Evolutionary conservation across 1,284 basidiomycete species (phyloP), one percentile per base, ranked within the genome.

Genomic region (Leccinum solheimii): DNA sequence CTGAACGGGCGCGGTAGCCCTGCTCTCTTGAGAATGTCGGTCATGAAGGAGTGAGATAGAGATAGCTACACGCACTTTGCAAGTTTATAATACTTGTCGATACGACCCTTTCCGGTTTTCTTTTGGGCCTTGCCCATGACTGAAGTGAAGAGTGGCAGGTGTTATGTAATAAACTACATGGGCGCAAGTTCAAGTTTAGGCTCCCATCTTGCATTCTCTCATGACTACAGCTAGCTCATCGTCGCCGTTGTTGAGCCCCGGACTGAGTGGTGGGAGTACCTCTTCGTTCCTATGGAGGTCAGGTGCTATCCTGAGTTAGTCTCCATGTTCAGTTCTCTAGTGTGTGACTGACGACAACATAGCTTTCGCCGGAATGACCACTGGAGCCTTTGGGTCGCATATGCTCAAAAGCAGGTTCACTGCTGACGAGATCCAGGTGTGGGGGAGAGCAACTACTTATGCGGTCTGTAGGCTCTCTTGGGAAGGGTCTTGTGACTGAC

Each of bases 1-100:
- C 97, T 23, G 97, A 98, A 84, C 97, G 97, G 68, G 97, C 97
- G 66, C 97, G 92, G 77, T 97, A 99, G 64, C 97, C 97, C 82
- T 99, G 97, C 80, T 99, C 97, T 77, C 91, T 94, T 76, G 63
- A 60, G 43, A 61, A 57, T 53, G 50, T 68, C 14, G 57, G 69
- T 61, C 49, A 62, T 56, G 27, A 30, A 40, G 11, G 16, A 26
- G 26, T 13, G 49, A 13, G 27, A 48, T 48, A 49, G 11, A 36
- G 72, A 40, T 27, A 21, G 45, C 19, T 50, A 55, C 26, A 78
- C 84, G 63, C 68, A 94, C 92, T 94, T 94, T 78, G 93, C 93
- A 70, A 94, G 90, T 72, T 91, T 93, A 79, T 97, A 97, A 78
- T 95, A 97, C 79, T 97, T 97, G 79, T 97, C 95, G 60, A 97